Base-by-base conservation (phyloP, 176 grass and related monocot genomes). In the Bonia amplexicaulis region DNA sequence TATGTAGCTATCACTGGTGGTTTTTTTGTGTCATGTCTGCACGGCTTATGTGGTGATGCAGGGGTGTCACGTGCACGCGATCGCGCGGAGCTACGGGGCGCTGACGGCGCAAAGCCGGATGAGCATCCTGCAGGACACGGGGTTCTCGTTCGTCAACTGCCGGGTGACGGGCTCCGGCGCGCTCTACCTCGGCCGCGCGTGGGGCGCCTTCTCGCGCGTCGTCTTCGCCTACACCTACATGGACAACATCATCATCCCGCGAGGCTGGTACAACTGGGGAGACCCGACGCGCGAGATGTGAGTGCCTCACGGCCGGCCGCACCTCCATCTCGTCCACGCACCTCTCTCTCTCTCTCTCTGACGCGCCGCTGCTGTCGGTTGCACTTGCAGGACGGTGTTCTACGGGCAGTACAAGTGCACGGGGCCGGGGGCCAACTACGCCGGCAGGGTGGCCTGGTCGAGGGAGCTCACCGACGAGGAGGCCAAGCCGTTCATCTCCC, bases 181-280 rank as follows among this genome's bases (percentile, higher is more conserved):
- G 48, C 93, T 99, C 40, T 99, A 96, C 82, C 85, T 99, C 27
- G 96, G 96, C 72, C 86, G 96, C 9, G 96, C 96, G 0, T 99
- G 96, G 96, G 91, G 96, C 47, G 86, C 90, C 66, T 99, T 99
- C 91, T 99, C 96, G 6, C 88, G 96, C 25, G 96, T 99, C 57
- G 76, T 99, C 82, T 99, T 96, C 83, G 91, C 93, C 16, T 96
- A 92, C 91, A 99, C 96, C 9, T 99, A 96, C 91, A 99, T 99
- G 96, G 93, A 95, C 75, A 87, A 92, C 91, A 94, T 99, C 84
- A 96, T 99, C 85, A 54, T 89, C 85, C 96, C 96, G 0, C 74
- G 90, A 0, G 96, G 96, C 0, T 99, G 93, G 96, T 88, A 99
- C 81, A 96, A 99, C 81, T 99, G 91, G 93, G 91, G 91, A 26